These are phyloP conservation scores for Escallonia herrerae DNA, from an alignment of 129 eudicot genomes.

Conservation along the genomic window DNA sequence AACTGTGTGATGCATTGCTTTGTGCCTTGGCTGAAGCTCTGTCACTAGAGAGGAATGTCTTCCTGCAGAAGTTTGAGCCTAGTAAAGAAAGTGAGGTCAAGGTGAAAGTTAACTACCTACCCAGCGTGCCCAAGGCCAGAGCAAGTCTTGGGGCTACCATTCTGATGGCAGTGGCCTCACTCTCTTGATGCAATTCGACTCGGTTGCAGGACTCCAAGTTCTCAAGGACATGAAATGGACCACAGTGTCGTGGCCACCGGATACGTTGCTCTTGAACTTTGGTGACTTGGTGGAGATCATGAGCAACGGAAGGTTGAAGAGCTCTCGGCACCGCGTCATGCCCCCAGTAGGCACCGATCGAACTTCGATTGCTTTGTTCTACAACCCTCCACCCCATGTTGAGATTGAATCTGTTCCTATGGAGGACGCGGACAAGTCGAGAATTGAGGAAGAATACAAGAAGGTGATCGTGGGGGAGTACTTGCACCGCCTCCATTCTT, in stretches of 20 bases:
- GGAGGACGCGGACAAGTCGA: not conserved
- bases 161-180: not conserved
- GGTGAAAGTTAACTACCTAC: constrained; percentile 26
- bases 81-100: not conserved
- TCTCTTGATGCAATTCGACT: not conserved
- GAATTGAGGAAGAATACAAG: constrained; percentile 23
- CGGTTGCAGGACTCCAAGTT: not conserved
- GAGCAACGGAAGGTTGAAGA: constrained; percentile 1
- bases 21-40: not conserved
- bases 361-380: not conserved
- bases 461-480: constrained; percentile 51
- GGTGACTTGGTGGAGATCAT: not conserved
- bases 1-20: not conserved
- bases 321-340: not conserved
- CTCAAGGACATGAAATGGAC: not conserved
- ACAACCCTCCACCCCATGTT: not conserved
- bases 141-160: constrained; percentile 3
- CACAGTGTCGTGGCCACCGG: not conserved
- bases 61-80: not conserved
- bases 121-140: constrained; percentile 58
- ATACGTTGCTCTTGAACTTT: not conserved
- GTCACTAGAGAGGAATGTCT: not conserved
- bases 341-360: not conserved
- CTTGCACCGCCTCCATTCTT: constrained; percentile 24
- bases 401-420: not conserved